These are phyloP conservation scores for Solanum ossicruentum DNA, from an alignment of 257 asterid genomes.

Conservation along the genomic window DNA sequence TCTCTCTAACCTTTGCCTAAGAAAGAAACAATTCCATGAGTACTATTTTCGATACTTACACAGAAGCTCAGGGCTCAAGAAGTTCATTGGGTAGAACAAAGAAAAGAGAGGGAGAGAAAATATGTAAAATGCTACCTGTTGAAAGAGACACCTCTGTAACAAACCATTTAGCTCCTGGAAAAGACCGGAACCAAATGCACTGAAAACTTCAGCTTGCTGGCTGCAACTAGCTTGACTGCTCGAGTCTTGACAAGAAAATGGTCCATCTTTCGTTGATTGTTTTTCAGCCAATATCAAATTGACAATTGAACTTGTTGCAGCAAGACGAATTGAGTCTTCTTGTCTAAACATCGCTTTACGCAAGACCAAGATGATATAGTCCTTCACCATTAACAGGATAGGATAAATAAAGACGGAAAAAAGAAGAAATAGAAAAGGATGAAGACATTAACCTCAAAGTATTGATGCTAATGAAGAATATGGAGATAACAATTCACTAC, in stretches of 20 bases:
- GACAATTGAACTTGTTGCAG: slow-evolving; percentile 55
- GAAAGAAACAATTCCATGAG: not conserved
- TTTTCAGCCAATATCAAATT: slow-evolving; percentile 60
- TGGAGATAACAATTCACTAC: not conserved
- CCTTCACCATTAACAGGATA: slow-evolving; percentile 26
- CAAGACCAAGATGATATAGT: slow-evolving; percentile 61
- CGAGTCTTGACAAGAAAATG: slow-evolving; percentile 71
- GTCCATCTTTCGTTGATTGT: slow-evolving; percentile 37
- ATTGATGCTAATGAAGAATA: not conserved
- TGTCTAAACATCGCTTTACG: slow-evolving; percentile 85
- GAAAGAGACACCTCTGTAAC: slow-evolving; percentile 81
- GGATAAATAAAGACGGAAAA: not conserved
- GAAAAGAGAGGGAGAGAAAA: not conserved
- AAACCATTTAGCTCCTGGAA: slow-evolving; percentile 76
- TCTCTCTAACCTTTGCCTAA: slow-evolving; percentile 63
- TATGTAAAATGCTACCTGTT: slow-evolving; percentile 42
- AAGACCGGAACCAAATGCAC: slow-evolving; percentile 32
- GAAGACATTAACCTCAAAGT: not conserved
- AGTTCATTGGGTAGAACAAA: not conserved
- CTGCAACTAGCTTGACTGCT: slow-evolving; percentile 91
- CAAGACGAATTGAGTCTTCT: slow-evolving; percentile 66
- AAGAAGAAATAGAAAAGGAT: not conserved
- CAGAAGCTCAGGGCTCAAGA: not conserved
- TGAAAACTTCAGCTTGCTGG: slow-evolving; percentile 56
- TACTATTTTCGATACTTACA: not conserved